Base-by-base conservation (phyloP, 768 basidiomycete genomes). In the Amanita polypyramis region DNA sequence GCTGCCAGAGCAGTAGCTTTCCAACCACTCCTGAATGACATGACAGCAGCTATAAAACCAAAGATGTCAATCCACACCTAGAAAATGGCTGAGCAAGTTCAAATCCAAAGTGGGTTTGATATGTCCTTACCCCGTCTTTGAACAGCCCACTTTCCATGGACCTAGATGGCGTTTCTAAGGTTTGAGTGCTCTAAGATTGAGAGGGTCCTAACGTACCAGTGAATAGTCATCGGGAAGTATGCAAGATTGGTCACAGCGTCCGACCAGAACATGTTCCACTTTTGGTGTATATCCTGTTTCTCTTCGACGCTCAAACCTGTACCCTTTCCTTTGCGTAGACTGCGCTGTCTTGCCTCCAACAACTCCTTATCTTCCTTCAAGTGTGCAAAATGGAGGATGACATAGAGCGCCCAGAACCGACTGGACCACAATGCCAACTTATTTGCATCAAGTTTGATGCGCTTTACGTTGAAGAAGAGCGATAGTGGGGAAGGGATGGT, bases 361-460 rank as follows among this genome's bases (percentile, higher is more conserved):
- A 86, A 55, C 52, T 74, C 74, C 51, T 73, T 70, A 56, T 89
- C 85, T 58, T 88, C 83, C 25, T 70, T 64, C 46, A 88, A 67
- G 57, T 87, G 85, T 4, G 73, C 75, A 52, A 90, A 80, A 48
- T 88, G 89, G 40, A 94, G 76, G 25, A 82, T 53, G 35, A 89
- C 72, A 56, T 93, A 93, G 19, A 76, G 61, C 1, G 81, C 82
- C 91, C 89, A 94, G 60, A 81, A 85, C 17, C 90, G 80, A 46
- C 74, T 77, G 11, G 87, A 89, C 85, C 83, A 87, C 45, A 82
- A 55, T 2, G 73, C 69, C 33, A 91, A 60, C 21, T 59, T 62
- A 29, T 68, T 65, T 6, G 73, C 52, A 48, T 81, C 65, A 35
- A 86, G 59, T 5, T 55, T 58, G 40, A 79, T 63, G 20, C 70